Conservation (phyloP, 441 rosid species). For the Capsella rubella region DNA sequence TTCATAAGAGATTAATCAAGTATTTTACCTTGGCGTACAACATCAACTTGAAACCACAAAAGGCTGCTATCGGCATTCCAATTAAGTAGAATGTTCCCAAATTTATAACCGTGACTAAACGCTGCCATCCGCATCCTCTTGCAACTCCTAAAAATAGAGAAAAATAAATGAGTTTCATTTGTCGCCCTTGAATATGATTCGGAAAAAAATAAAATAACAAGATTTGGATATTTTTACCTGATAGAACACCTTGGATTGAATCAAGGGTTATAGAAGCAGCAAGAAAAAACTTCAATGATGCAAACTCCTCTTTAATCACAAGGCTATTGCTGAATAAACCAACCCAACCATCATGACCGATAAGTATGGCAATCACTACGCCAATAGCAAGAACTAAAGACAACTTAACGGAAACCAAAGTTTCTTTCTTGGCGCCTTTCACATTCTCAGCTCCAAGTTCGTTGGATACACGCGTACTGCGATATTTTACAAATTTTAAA, state of each 20-base stretch:
- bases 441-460: conserved; percentile 73
- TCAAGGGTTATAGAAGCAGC: conserved; percentile 62
- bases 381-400: conserved; percentile 57
- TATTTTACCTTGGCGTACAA: conserved; percentile 56
- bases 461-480: conserved; percentile 80
- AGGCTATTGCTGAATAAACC: conserved; percentile 57
- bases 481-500: neutral
- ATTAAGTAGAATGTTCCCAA: conserved; percentile 56
- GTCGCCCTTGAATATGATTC: neutral
- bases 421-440: conserved; percentile 63
- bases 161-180: neutral
- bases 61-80: conserved; percentile 58
- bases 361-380: conserved; percentile 50
- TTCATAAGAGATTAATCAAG: neutral
- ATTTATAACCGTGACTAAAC: conserved; percentile 52
- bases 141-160: conserved; percentile 57
- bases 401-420: conserved; percentile 58
- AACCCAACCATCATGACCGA: conserved; percentile 71
- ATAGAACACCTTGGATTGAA: conserved; percentile 67
- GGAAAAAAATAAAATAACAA: neutral
- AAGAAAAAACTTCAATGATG: conserved; percentile 65
- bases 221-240: conserved; percentile 50
- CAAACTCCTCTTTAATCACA: conserved; percentile 51
- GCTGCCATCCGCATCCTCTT: conserved; percentile 83
- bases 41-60: conserved; percentile 59